Evolutionary conservation across 345 rosid genomes (phyloP).

Genomic region (Stellera chamaejasme): DNA sequence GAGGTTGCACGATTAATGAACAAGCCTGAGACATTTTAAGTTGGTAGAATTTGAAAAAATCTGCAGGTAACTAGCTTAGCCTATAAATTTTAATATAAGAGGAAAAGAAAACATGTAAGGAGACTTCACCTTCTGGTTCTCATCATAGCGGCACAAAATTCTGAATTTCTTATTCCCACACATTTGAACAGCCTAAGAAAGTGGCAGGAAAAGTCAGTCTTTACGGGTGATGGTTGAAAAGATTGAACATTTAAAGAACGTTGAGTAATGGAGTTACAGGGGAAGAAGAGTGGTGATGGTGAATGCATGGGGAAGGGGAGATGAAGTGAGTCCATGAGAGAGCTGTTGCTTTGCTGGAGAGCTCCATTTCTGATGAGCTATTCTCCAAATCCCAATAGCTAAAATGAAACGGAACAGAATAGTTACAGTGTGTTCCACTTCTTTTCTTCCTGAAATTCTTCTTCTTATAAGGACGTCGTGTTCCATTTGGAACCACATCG

Average conservation of each 20-base stretch:
- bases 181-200: slow-evolving; percentile 22
- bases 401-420: slow-evolving; percentile 2
- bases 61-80: no score
- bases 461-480: slow-evolving; percentile 26
- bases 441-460: no score
- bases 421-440: no score
- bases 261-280: slow-evolving; percentile 21
- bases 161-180: slow-evolving; percentile 26
- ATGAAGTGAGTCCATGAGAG: slow-evolving; percentile 49
- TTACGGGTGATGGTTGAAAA: background rate
- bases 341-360: slow-evolving; percentile 31
- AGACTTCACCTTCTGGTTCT: slow-evolving; percentile 41
- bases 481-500: slow-evolving; percentile 41
- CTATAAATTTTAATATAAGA: no score
- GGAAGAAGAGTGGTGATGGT: slow-evolving; percentile 28
- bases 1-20: background rate
- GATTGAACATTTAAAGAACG: background rate
- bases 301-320: slow-evolving; percentile 30
- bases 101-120: background rate
- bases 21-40: background rate
- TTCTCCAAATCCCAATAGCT: background rate
- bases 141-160: slow-evolving; percentile 38
- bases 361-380: slow-evolving; percentile 27
- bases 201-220: background rate
- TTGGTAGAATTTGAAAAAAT: no score